These are phyloP conservation scores for Gonium pectorale DNA, from an alignment of 139 green algal species.

Conservation along the genomic window DNA sequence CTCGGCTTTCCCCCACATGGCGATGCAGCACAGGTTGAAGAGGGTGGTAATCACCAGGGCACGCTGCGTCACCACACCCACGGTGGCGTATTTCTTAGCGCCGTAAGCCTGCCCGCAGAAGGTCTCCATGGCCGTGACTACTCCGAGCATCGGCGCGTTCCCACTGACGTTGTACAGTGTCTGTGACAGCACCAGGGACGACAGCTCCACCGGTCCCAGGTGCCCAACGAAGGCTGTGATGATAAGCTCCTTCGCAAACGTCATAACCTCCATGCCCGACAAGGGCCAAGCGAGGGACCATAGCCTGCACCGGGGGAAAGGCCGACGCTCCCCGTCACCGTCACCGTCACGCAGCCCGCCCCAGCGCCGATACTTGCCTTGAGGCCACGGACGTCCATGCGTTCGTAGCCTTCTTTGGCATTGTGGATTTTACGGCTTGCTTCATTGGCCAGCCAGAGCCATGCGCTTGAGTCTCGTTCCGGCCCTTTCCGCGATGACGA, in stretches of 20 bases:
- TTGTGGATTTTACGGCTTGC: neutral
- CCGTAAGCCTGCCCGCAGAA: constrained; percentile 73
- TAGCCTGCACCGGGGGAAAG: constrained; percentile 39
- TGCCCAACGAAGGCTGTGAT: constrained; percentile 71
- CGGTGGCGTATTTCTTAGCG: constrained; percentile 55
- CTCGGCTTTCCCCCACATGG: constrained; percentile 53
- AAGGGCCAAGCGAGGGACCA: constrained; percentile 71
- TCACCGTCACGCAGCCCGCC: too few species aligned
- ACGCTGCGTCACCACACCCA: constrained; percentile 66
- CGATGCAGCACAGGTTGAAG: constrained; percentile 57
- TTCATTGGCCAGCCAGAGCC: too few species aligned
- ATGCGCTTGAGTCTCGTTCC: too few species aligned
- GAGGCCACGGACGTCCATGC: constrained; percentile 29
- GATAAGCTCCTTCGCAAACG: constrained; percentile 76
- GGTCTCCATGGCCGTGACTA: constrained; percentile 75
- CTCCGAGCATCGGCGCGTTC: constrained; percentile 67
- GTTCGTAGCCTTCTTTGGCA: constrained; percentile 1
- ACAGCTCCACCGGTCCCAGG: constrained; percentile 62
- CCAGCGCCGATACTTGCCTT: neutral
- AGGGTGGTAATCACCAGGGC: constrained; percentile 60
- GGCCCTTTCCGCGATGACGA: too few species aligned
- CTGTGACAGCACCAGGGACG: constrained; percentile 66
- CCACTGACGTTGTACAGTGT: constrained; percentile 74
- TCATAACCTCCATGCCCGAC: constrained; percentile 72
- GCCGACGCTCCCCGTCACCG: too few species aligned